Conservation (phyloP, 768 basidiomycete species). For the Thelephora aurantiotincta region DNA sequence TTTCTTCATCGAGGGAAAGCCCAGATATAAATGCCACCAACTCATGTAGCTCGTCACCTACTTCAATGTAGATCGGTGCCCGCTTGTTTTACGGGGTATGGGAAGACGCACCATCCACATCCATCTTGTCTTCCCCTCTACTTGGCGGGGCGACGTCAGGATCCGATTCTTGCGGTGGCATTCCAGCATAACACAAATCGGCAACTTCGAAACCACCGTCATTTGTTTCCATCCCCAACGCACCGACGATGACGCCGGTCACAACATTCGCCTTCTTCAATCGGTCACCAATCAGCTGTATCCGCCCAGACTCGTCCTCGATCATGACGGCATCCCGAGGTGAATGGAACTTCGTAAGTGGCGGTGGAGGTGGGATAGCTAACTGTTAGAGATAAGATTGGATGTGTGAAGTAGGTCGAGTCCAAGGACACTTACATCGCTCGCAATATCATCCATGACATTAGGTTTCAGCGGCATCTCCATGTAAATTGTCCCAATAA, state of each 20-base stretch:
- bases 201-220: conserved; percentile 89
- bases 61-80: neutral
- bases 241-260: conserved; percentile 86
- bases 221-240: conserved; percentile 79
- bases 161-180: conserved; percentile 47
- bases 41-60: conserved; percentile 27
- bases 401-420: conserved; percentile 2
- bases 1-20: conserved; percentile 40
- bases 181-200: conserved; percentile 73
- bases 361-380: conserved; percentile 78
- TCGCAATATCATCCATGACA: conserved; percentile 87
- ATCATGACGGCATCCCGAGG: conserved; percentile 71
- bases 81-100: conserved; percentile 2
- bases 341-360: conserved; percentile 60
- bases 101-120: conserved; percentile 46
- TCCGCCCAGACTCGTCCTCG: conserved; percentile 93
- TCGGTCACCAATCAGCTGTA: conserved; percentile 69
- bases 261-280: conserved; percentile 53
- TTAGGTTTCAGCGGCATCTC: conserved; percentile 99
- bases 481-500: conserved; percentile 94
- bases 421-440: conserved; percentile 52
- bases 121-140: conserved; percentile 31
- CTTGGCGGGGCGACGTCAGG: neutral
- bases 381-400: conserved; percentile 34
- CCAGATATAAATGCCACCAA: conserved; percentile 87